Evolutionary conservation across 495 filamentous ascomycete genomes (phyloP).

Genomic region (Apiosordaria backusii): DNA sequence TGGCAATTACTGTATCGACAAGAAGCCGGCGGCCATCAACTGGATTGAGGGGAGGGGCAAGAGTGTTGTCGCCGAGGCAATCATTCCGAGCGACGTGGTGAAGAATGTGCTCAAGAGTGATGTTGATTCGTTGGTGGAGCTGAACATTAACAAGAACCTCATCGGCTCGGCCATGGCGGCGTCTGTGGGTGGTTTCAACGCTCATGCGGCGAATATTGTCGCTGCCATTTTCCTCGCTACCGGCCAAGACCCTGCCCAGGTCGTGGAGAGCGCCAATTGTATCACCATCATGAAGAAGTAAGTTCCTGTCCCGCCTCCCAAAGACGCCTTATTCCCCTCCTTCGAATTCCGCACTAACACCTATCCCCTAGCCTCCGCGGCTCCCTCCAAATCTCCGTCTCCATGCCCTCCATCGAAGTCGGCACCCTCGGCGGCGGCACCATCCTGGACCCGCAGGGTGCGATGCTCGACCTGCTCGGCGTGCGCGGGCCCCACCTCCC

Average conservation of each 20-base stretch:
- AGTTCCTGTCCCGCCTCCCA: no score
- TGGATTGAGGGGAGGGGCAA: slow-evolving; percentile 99
- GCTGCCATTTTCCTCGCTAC: slow-evolving; percentile 96
- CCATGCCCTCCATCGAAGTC: slow-evolving; percentile 96
- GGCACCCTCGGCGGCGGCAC: slow-evolving; percentile 96
- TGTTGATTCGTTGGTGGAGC: slow-evolving; percentile 83
- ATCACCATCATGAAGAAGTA: slow-evolving; percentile 99
- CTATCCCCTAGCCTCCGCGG: slow-evolving; percentile 65
- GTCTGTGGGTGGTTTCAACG: slow-evolving; percentile 94
- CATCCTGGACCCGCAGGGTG: slow-evolving; percentile 88
- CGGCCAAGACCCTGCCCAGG: slow-evolving; percentile 96
- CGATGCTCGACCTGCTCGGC: slow-evolving; percentile 95
- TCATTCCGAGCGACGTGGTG: slow-evolving; percentile 88
- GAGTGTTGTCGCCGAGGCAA: slow-evolving; percentile 93
- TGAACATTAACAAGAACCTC: slow-evolving; percentile 92
- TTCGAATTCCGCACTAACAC: slow-evolving; percentile 19
- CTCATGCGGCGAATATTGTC: slow-evolving; percentile 96
- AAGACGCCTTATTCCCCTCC: slow-evolving; percentile 35
- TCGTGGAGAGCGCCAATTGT: slow-evolving; percentile 95
- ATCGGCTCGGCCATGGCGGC: slow-evolving; percentile 98
- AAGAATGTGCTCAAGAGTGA: slow-evolving; percentile 85
- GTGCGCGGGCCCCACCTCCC: slow-evolving; percentile 86
- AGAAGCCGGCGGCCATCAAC: slow-evolving; percentile 97
- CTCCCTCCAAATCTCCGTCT: slow-evolving; percentile 89
- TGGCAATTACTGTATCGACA: slow-evolving; percentile 98